Evolutionary conservation across 495 filamentous ascomycete genomes (phyloP), one percentile per base, ranked within the genome.

Genomic region (Aspergillus leporis): DNA sequence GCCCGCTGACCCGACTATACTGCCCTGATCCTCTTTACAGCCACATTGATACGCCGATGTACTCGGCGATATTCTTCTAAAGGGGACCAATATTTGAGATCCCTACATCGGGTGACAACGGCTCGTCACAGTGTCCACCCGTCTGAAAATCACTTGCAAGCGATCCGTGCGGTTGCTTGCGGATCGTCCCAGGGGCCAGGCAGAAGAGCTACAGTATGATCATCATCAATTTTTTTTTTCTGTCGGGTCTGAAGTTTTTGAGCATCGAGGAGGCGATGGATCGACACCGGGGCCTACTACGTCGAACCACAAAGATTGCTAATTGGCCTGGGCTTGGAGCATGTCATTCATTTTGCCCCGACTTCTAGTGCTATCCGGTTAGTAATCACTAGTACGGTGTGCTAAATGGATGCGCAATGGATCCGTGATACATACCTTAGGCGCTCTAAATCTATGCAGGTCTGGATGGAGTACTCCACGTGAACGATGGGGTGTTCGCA

Each of bases 1-100:
- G 5, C 46, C n/a, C 21, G 21, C 1, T 4, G 8, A 1, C 7
- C 5, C 16, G 5, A 53, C 1, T 40, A 7, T 3, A 25, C 22
- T 47, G 6, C 14, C 5, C 22, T 36, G 28, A 25, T 23, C 22
- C 43, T 1, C 12, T 31, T 19, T 1, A 18, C 38, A 25, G 45
- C 19, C 25, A 32, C 28, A 30, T 46, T 36, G 54, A 23, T 31
- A 19, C 19, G 4, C 54, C n/a, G 31, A 41, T 2, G 12, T 46
- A 2, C 19, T 56, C 54, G 54, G 54, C 54, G 54, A 56, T 49
- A 49, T 56, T 49, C 38, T 36, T 19, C 28, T 8, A 34, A 57
- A 53, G 56, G 56, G 49, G 55, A 62, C 60, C 62, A 60, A 67
- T 67, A 73, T 76, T 74, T 71, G 71, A 66, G 68, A 68, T 68